Conservation (phyloP, 1,284 basidiomycete genomes). For the Marasmius fiardii region DNA sequence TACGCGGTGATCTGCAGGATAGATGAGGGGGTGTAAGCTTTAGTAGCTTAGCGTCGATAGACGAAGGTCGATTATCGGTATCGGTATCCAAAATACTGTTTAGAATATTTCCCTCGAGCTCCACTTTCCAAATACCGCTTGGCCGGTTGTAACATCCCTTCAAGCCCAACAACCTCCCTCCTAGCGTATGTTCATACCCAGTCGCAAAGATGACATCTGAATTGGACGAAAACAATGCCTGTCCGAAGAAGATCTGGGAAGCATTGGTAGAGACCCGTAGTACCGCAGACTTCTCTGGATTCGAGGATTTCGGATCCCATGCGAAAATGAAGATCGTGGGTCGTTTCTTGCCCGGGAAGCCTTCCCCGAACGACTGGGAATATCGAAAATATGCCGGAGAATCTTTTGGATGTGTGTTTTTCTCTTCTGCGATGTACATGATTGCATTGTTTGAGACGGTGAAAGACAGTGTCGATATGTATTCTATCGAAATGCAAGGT, state of each 20-base stretch:
- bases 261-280: neutral
- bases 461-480: slow-evolving; percentile 10
- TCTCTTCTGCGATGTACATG: slow-evolving; percentile 12
- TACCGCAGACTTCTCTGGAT: neutral
- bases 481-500: neutral
- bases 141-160: slow-evolving; percentile 64
- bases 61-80: slow-evolving; percentile 1
- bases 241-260: slow-evolving; percentile 30
- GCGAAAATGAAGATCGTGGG: slow-evolving; percentile 8
- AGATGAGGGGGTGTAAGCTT: slow-evolving; percentile 40
- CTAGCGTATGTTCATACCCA: slow-evolving; percentile 55
- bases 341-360: slow-evolving; percentile 4
- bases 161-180: slow-evolving; percentile 58
- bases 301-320: neutral
- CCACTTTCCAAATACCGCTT: slow-evolving; percentile 52
- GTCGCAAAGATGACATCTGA: slow-evolving; percentile 49
- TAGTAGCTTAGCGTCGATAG: slow-evolving; percentile 17
- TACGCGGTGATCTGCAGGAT: slow-evolving; percentile 57
- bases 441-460: slow-evolving; percentile 6
- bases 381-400: slow-evolving; percentile 7
- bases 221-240: slow-evolving; percentile 46
- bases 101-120: slow-evolving; percentile 14
- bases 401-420: slow-evolving; percentile 3
- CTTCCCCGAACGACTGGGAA: slow-evolving; percentile 12
- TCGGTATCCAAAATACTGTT: slow-evolving; percentile 4